These are phyloP conservation scores for Ustilago lituana DNA, from an alignment of 1,284 basidiomycete genomes.

Conservation along the genomic window DNA sequence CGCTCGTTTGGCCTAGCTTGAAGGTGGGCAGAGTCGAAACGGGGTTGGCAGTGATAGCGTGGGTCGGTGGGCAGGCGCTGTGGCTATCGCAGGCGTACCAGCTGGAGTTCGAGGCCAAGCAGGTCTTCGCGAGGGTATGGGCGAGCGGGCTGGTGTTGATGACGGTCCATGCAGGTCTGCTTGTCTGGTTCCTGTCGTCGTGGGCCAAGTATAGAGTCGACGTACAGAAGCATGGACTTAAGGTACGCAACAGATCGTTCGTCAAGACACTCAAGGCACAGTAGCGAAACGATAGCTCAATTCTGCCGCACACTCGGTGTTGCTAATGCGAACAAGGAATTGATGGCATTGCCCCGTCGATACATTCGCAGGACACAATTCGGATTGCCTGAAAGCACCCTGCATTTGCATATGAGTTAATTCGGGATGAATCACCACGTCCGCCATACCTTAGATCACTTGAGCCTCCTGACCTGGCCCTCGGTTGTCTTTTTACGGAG, in stretches of 20 bases:
- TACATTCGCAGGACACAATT: no score
- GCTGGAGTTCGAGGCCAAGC: constrained; percentile 60
- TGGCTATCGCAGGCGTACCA: constrained; percentile 64
- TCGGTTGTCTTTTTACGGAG: no score
- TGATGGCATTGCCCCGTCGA: no score
- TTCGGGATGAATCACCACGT: no score
- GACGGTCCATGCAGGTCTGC: constrained; percentile 39
- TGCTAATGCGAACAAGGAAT: no score
- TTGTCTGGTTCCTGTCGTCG: constrained; percentile 47
- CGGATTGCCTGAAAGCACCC: no score
- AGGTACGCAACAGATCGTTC: neutral
- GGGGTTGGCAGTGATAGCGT: constrained; percentile 70
- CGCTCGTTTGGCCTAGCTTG: constrained; percentile 79
- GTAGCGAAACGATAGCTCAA: neutral
- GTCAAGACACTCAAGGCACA: constrained; percentile 36
- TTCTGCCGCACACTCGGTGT: no score
- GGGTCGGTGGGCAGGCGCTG: constrained; percentile 73
- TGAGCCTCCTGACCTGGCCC: no score
- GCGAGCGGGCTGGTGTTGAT: constrained; percentile 52
- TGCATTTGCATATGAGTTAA: no score
- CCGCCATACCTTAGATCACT: no score
- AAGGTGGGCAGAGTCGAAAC: constrained; percentile 18
- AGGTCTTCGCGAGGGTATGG: constrained; percentile 59
- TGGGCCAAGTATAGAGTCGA: constrained; percentile 45
- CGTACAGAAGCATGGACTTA: constrained; percentile 31